Evolutionary conservation across 345 rosid species (phyloP).

Genomic region (Linum usitatissimum): DNA sequence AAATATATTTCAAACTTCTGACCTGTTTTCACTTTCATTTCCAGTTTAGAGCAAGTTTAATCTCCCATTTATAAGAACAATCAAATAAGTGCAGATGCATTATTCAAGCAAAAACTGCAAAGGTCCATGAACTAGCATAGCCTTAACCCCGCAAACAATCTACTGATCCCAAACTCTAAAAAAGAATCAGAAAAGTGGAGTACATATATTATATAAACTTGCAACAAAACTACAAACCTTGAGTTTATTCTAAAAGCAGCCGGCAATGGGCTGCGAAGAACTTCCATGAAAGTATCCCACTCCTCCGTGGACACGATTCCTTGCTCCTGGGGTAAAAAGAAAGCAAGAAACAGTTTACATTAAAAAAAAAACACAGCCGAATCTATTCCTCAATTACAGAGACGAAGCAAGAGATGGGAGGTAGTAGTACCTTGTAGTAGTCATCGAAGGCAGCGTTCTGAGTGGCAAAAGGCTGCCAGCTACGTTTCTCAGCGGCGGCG

Average conservation of each 20-base stretch:
- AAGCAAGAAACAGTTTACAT: not conserved
- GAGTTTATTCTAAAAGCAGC: slow-evolving; percentile 93
- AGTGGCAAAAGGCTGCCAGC: slow-evolving; percentile 54
- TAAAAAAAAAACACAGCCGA: not conserved
- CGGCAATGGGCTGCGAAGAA: slow-evolving; percentile 82
- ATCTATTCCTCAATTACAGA: not conserved
- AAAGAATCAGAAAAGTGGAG: too few species aligned
- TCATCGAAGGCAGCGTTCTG: slow-evolving; percentile 68
- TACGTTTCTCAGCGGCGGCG: not conserved
- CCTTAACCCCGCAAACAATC: too few species aligned
- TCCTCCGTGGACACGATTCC: slow-evolving; percentile 60
- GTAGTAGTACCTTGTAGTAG: slow-evolving; percentile 61
- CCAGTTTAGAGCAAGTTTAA: too few species aligned
- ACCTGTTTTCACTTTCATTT: too few species aligned
- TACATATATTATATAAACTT: too few species aligned
- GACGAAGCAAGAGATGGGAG: not conserved
- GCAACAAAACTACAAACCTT: slow-evolving; percentile 26
- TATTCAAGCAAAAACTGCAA: too few species aligned
- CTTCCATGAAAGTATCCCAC: slow-evolving; percentile 63
- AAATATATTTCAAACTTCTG: too few species aligned
- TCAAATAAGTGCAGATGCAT: too few species aligned
- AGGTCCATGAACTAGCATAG: too few species aligned
- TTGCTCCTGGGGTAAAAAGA: slow-evolving; percentile 47
- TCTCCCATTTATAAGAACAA: too few species aligned
- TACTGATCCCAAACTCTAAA: too few species aligned